These are phyloP conservation scores for Fermentozyma sake DNA, from an alignment of 1,139 yeast genomes.

Conservation along the genomic window DNA sequence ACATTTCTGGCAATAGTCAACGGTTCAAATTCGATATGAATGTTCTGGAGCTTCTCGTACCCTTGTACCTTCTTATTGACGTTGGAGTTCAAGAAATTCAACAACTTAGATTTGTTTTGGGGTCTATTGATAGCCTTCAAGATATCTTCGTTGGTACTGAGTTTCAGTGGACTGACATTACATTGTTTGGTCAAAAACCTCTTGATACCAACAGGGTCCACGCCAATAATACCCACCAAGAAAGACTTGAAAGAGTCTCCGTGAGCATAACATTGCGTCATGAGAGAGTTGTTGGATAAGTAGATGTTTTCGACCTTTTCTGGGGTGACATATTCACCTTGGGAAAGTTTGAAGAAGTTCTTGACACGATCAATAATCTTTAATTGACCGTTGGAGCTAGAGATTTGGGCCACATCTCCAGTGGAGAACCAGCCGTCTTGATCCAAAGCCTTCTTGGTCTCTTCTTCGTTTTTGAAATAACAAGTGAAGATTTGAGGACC, in stretches of 20 bases:
- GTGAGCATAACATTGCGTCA: slow-evolving; percentile 18
- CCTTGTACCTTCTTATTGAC: slow-evolving; percentile 14
- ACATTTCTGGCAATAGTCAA: slow-evolving; percentile 19
- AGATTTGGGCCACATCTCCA: slow-evolving; percentile 23
- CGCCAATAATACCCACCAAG: slow-evolving; percentile 20
- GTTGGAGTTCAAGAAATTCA: slow-evolving; percentile 9
- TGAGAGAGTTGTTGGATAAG: slow-evolving; percentile 14
- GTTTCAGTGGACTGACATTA: slow-evolving; percentile 10
- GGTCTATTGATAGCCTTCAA: slow-evolving; percentile 11
- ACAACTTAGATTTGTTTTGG: slow-evolving; percentile 9
- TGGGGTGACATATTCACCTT: slow-evolving; percentile 25
- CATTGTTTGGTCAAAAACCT: slow-evolving; percentile 13
- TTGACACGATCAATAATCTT: slow-evolving; percentile 24
- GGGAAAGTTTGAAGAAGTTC: slow-evolving; percentile 27
- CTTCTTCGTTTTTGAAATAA: slow-evolving; percentile 23
- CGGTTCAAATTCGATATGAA: slow-evolving; percentile 22
- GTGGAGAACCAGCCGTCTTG: slow-evolving; percentile 24
- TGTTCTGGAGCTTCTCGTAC: slow-evolving; percentile 21
- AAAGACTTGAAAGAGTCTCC: slow-evolving; percentile 19
- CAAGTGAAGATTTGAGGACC: slow-evolving; percentile 22
- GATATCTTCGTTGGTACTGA: slow-evolving; percentile 13
- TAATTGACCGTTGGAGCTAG: slow-evolving; percentile 12
- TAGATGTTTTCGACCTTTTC: slow-evolving; percentile 21
- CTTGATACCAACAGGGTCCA: slow-evolving; percentile 15
- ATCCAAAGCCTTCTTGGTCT: slow-evolving; percentile 18